Conservation (phyloP, 768 basidiomycete genomes). For the Hypsizygus marmoreus region DNA sequence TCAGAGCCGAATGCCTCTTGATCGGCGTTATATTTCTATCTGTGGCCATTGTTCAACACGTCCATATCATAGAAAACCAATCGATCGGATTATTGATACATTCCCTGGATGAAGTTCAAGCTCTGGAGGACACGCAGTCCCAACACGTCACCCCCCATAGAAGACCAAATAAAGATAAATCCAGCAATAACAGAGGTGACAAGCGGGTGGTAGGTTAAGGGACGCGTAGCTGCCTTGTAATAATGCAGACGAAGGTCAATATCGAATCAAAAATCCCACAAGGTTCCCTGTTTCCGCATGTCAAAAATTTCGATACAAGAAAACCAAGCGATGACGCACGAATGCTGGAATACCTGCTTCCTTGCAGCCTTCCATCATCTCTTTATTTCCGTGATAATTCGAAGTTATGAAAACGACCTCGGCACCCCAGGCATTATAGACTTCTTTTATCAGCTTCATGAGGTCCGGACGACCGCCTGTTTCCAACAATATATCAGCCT, state of each 20-base stretch:
- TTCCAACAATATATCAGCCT: conserved; percentile 2
- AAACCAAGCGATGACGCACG: conserved; percentile 33
- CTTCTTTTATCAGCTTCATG: conserved; percentile 76
- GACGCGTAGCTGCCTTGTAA: background rate
- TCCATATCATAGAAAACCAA: no score
- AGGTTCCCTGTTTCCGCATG: conserved; percentile 47
- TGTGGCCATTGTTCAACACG: no score
- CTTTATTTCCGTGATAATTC: conserved; percentile 73
- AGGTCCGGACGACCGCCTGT: conserved; percentile 71
- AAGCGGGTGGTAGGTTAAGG: background rate
- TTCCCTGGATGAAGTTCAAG: conserved; percentile 1
- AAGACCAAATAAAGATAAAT: background rate
- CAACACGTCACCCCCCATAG: background rate
- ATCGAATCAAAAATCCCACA: conserved; percentile 66
- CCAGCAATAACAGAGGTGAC: background rate
- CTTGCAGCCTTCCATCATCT: conserved; percentile 84
- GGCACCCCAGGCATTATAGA: conserved; percentile 75
- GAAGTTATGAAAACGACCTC: conserved; percentile 87
- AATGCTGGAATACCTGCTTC: conserved; percentile 68
- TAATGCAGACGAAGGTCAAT: no score
- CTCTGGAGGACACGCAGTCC: no score
- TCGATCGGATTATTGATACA: no score
- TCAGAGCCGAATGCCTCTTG: no score
- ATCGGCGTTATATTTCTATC: no score
- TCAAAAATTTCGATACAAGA: background rate